Base-by-base conservation (phyloP, 352 stramenopile genomes). In the Globisporangium paroecandrum region DNA sequence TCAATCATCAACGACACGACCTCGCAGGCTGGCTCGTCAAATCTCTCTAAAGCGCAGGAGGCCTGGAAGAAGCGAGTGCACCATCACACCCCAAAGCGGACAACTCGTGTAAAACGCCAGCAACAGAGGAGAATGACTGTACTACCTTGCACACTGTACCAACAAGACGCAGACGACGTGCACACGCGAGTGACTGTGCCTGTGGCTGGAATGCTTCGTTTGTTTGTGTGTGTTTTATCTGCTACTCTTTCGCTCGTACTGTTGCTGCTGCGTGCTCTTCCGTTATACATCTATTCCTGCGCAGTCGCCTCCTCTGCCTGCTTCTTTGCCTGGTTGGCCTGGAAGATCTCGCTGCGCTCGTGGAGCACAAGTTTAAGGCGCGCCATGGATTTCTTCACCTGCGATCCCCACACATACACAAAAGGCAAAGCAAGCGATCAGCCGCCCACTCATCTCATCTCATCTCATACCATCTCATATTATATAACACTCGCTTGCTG, bases 301-400 rank as follows among this genome's bases (percentile, higher is more conserved):
- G 62, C 62, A 9, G 60, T 46, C 47, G 64, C 58, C 22, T 77
- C 10, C 25, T 75, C 64, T 62, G 46, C 69, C 61, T 75, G 59
- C 68, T 85, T 91, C 62, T 83, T 78, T 9, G 73, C 77, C 66
- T 82, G 69, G 67, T 94, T 94, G n/a, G 74, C 79, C 71, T 91
- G 70, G 78, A 85, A 90, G 46, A 94, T 83, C 15, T 81, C 38
- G 66, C 86, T 94, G 66, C 89, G 85, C 73, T 97, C 89, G 68
- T 92, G 83, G 47, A 97, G 74, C 62, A 97, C 85, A 38, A 93
- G 68, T 80, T 97, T 97, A 64, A 96, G 83, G 38, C 89, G 81
- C 41, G 89, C 87, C 89, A 96, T 96, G 41, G 84, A 91, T 63
- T 92, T 94, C 72, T 91, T 87, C 22, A 96, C 89, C 75, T 87